Evolutionary conservation across 176 grass and related monocot species (phyloP).

Genomic region (Avena sativa): DNA sequence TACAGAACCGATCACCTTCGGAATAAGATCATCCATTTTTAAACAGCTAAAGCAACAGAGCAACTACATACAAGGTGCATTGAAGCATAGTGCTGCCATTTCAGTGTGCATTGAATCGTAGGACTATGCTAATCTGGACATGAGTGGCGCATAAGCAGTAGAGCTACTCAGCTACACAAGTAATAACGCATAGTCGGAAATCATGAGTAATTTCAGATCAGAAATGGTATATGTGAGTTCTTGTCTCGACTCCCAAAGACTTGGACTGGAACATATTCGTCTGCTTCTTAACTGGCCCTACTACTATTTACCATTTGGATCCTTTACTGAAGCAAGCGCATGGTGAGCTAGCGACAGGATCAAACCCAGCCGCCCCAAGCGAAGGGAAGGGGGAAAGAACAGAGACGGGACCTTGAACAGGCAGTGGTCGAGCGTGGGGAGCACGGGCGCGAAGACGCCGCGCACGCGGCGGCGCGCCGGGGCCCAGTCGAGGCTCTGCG

Average conservation of each 20-base stretch:
- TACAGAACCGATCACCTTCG: background rate
- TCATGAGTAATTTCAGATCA: background rate
- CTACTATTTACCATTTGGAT: slow-evolving; percentile 5
- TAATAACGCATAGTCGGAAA: background rate
- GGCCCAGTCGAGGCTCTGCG: slow-evolving; percentile 84
- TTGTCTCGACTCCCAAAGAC: background rate
- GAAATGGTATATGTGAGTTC: background rate
- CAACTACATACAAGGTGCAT: slow-evolving; percentile 8
- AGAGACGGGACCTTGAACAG: slow-evolving; percentile 77
- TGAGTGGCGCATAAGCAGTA: background rate
- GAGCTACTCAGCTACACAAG: background rate
- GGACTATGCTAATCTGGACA: background rate
- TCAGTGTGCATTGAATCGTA: background rate
- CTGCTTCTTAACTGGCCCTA: background rate
- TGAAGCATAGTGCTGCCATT: background rate
- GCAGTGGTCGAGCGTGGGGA: slow-evolving; percentile 76
- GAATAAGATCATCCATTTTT: background rate
- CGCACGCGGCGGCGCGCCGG: slow-evolving; percentile 76
- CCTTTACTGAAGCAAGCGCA: background rate
- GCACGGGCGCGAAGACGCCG: slow-evolving; percentile 68
- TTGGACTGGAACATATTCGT: background rate
- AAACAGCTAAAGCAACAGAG: background rate
- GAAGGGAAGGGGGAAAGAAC: background rate
- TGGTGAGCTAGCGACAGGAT: background rate
- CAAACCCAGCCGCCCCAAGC: slow-evolving; percentile 16